Evolutionary conservation across 2,329 filamentous ascomycete species (phyloP).

Genomic region (Fusarium fujikuroi): DNA sequence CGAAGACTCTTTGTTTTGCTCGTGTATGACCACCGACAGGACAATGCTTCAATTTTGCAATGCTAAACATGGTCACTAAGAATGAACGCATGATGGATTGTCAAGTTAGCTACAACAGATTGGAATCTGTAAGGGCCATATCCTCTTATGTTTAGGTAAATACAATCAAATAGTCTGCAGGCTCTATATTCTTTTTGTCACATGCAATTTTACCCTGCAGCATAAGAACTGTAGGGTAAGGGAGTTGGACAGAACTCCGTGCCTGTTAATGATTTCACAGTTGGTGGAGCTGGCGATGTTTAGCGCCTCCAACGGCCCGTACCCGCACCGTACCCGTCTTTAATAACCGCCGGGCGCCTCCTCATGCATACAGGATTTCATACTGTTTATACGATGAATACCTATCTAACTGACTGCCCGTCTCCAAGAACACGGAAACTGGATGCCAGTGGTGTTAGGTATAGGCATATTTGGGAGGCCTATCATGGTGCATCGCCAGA

Average conservation of each 20-base stretch:
- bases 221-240: background rate
- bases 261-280: background rate
- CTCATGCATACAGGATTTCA: no score
- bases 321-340: conserved; percentile 17
- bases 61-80: background rate
- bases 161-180: background rate
- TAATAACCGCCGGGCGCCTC: background rate
- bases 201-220: background rate
- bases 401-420: fast-evolving
- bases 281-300: conserved; percentile 7
- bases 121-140: background rate
- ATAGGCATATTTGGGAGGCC: background rate
- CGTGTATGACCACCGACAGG: background rate
- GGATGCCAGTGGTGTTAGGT: background rate
- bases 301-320: conserved; percentile 33
- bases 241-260: background rate
- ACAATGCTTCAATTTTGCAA: no score
- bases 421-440: background rate
- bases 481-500: background rate
- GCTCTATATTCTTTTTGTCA: background rate
- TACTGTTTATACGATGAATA: background rate
- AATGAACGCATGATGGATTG: background rate
- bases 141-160: background rate
- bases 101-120: no score
- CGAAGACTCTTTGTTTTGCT: background rate